phyloP scores from a whole-genome alignment of 495 filamentous ascomycete species.

The Aspergillus biplanus region DNA sequence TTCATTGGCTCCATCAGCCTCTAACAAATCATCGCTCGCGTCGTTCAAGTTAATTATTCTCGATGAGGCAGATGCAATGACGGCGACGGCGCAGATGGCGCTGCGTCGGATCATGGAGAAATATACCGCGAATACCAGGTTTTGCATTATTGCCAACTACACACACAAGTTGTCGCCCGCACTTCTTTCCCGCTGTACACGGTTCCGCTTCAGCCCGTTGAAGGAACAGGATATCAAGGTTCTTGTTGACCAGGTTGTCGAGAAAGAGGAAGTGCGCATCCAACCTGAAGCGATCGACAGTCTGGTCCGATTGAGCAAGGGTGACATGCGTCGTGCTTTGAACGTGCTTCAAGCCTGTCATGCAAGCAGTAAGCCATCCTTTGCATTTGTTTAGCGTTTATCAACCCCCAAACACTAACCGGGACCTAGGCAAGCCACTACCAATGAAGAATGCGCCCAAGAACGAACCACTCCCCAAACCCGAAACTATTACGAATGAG shows the following conservation, averaged over 20 bases:
- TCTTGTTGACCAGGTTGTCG: slow-evolving; percentile 87
- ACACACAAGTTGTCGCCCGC: slow-evolving; percentile 98
- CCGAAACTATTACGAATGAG: slow-evolving; percentile 83
- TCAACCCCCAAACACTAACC: slow-evolving; percentile 6
- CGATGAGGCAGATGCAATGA: slow-evolving; percentile 99
- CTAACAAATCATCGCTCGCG: slow-evolving; percentile 58
- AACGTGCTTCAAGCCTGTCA: slow-evolving; percentile 98
- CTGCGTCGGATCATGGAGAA: slow-evolving; percentile 98
- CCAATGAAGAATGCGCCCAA: slow-evolving; percentile 66
- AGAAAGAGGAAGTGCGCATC: slow-evolving; percentile 85
- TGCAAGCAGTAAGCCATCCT: slow-evolving; percentile 71
- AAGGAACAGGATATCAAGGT: slow-evolving; percentile 82
- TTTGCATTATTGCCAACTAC: slow-evolving; percentile 99
- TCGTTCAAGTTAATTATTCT: slow-evolving; percentile 95
- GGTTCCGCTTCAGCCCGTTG: slow-evolving; percentile 93
- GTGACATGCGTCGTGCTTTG: slow-evolving; percentile 92
- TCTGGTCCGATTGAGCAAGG: slow-evolving; percentile 85
- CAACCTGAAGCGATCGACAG: slow-evolving; percentile 74
- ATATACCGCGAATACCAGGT: slow-evolving; percentile 96
- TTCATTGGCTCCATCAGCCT: slow-evolving; percentile 53
- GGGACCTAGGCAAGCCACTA: slow-evolving; percentile 64
- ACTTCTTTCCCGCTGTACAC: slow-evolving; percentile 87
- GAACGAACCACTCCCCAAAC: slow-evolving; percentile 50
- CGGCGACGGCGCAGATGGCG: slow-evolving; percentile 94
- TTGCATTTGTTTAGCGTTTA: not conserved